Conservation (phyloP, 208 protist species). For the Crithidia thermophila region DNA sequence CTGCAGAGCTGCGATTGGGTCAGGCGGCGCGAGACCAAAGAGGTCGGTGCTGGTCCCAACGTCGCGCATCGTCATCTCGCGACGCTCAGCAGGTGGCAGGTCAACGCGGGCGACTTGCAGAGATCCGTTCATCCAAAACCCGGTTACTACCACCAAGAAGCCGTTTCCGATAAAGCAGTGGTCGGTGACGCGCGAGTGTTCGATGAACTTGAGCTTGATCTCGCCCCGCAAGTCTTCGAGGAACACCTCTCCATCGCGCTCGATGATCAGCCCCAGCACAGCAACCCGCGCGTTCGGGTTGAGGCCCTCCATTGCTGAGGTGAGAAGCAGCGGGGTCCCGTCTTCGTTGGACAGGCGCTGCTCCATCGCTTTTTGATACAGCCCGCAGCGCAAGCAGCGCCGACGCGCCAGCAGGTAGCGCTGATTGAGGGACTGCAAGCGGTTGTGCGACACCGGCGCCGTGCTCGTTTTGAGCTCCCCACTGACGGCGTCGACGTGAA, state of each 20-base stretch:
- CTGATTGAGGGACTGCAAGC: constrained; percentile 68
- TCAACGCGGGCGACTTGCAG: constrained; percentile 55
- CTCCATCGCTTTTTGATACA: constrained; percentile 68
- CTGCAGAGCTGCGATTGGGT: constrained; percentile 43
- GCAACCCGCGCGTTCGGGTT: constrained; percentile 49
- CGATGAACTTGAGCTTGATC: constrained; percentile 46
- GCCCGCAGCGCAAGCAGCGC: constrained; percentile 77
- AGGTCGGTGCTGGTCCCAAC: constrained; percentile 59
- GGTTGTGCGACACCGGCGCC: constrained; percentile 19
- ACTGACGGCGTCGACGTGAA: constrained; percentile 70
- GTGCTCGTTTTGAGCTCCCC: constrained; percentile 52
- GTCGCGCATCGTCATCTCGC: constrained; percentile 62
- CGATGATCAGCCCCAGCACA: constrained; percentile 80
- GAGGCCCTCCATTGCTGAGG: constrained; percentile 79
- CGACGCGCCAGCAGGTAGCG: constrained; percentile 80
- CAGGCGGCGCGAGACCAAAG: constrained; percentile 68
- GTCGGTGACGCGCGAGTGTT: constrained; percentile 24
- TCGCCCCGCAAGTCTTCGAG: constrained; percentile 75
- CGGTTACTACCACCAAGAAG: constrained; percentile 72
- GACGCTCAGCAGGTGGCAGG: constrained; percentile 76
- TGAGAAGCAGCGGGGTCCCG: constrained; percentile 69
- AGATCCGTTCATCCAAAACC: constrained; percentile 53
- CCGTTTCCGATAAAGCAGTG: constrained; percentile 62
- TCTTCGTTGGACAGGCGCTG: constrained; percentile 40
- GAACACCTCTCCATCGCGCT: constrained; percentile 44